Evolutionary conservation across 2,329 filamentous ascomycete species (phyloP), one percentile per base, ranked within the genome.

Genomic region (Mollisiaceae sp.): DNA sequence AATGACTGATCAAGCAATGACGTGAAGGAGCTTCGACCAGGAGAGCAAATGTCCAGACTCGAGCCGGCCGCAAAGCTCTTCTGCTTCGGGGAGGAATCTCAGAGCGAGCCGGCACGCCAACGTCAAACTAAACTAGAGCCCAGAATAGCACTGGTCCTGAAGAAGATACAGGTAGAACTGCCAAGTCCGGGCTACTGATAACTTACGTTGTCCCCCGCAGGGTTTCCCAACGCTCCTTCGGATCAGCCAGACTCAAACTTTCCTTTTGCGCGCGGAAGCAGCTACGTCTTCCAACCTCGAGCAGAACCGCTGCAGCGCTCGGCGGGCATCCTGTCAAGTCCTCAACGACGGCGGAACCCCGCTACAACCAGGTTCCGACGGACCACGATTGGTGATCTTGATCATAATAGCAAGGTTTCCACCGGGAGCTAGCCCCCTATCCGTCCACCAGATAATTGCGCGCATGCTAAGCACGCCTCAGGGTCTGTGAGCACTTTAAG

Each of bases 381-480:
- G 11, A 8, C 24, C 27, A 14, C 27, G 24, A 54, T 54, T 54
- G 50, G 50, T 54, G 50, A 54, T 54, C 50, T 35, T 54, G 50
- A 35, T 32, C 50, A 18, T 54, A n/a, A 50, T 50, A 22, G n/a
- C 45, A 50, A 24, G 45, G 45, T 50, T 35, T 18, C 50, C 24
- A 35, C 50, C 50, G 50, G 50, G 50, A 54, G 50, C 50, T 47
- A 47, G 18, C n/a, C 50, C 18, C 24, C 50, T 54, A 20, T 54
- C 50, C 50, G 50, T n/a, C 50, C 50, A 24, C 27, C 50, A 54
- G 15, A 50, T 20, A 18, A 35, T 35, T 32, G 24, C 45, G 45
- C 45, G 22, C 45, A 50, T 22, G 12, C 45, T 27, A 50, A 5
- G 20, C 8, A 27, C 27, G 24, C 47, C 47, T n/a, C 24, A 27